phyloP scores from a whole-genome alignment of 352 stramenopile species.

The Saprolegnia parasitica region DNA sequence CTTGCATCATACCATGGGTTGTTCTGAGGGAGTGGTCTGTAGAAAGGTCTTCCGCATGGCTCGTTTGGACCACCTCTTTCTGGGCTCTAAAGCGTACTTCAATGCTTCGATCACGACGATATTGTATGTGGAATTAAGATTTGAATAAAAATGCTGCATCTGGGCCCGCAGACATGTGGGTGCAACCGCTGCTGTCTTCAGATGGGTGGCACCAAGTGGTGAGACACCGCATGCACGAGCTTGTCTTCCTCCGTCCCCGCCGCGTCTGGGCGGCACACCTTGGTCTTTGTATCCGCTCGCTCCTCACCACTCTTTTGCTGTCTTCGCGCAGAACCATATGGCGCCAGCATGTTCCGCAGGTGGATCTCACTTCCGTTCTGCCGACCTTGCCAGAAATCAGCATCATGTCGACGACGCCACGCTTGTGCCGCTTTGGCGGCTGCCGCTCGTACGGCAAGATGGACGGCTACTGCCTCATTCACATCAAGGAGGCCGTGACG shows the following conservation, averaged over 20 bases:
- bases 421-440: constrained; percentile 11
- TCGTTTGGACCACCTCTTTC: constrained; percentile 17
- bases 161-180: not conserved
- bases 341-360: not conserved
- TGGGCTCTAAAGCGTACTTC: constrained; percentile 6
- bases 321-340: constrained; percentile 3
- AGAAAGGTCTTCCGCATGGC: not conserved
- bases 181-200: constrained; percentile 3
- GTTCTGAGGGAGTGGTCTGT: not conserved
- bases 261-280: not conserved
- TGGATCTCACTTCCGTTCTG: not conserved
- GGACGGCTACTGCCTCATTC: constrained; percentile 25
- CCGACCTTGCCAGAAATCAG: not conserved
- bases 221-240: constrained; percentile 12
- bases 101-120: not conserved
- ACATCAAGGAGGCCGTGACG: constrained; percentile 13
- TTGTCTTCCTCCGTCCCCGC: constrained; percentile 5
- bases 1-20: not conserved
- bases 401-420: not conserved
- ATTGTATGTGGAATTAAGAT: not conserved
- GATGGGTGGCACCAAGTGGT: constrained; percentile 19
- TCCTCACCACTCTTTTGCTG: constrained; percentile 14
- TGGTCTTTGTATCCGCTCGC: not conserved
- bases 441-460: constrained; percentile 29
- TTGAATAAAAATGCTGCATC: not conserved